phyloP scores from a whole-genome alignment of 163 green algal species.

The Volvox carteri region DNA sequence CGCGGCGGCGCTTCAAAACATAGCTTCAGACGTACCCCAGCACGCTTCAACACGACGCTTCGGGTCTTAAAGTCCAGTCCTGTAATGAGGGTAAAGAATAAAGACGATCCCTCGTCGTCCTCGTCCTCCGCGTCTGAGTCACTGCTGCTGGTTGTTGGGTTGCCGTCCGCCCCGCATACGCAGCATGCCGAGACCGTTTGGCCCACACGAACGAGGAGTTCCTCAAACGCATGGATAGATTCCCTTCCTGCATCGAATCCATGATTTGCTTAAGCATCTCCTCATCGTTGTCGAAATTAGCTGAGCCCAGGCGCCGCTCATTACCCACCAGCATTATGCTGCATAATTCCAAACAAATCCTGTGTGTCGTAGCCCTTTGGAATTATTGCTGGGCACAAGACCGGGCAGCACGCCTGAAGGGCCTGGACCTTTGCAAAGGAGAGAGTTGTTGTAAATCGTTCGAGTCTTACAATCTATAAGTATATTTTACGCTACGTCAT shows the following conservation, averaged over 20 bases:
- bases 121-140: background rate
- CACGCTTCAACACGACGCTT: background rate
- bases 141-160: background rate
- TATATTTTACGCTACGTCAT: too few species aligned
- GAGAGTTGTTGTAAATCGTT: background rate
- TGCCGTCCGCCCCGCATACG: constrained; percentile 45
- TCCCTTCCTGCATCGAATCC: constrained; percentile 6
- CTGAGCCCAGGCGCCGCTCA: background rate
- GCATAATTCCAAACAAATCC: constrained; percentile 21
- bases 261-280: background rate
- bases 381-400: constrained; percentile 26
- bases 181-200: constrained; percentile 16
- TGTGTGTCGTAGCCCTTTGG: constrained; percentile 46
- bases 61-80: constrained; percentile 31
- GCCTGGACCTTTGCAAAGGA: constrained; percentile 17
- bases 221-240: background rate
- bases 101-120: background rate
- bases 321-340: constrained; percentile 21
- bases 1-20: too few species aligned
- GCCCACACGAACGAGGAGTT: background rate
- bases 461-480: background rate
- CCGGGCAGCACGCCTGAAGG: constrained; percentile 14
- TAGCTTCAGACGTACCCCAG: constrained; percentile 38
- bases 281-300: background rate
- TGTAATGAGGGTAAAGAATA: constrained; percentile 50